A percentile compares a stretch with the other conserved stretches of the same genome.
phyloP scores from a whole-genome alignment of 106 monocot species.

The Platanthera zijinensis region DNA sequence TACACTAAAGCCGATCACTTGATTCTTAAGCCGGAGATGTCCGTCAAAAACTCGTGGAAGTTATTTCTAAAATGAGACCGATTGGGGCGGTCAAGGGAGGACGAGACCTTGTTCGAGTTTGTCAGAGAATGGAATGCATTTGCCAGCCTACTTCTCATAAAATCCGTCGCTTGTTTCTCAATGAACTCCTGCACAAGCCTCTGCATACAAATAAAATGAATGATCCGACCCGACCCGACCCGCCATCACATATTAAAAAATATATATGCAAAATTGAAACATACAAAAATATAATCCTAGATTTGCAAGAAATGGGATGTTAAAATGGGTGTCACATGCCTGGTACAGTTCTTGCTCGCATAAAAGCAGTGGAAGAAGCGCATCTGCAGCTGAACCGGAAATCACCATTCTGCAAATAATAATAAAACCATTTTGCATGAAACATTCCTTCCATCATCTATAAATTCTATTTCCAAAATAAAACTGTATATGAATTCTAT shows the following conservation, averaged over 20 bases:
- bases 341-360: constrained; percentile 90
- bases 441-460: too few species aligned
- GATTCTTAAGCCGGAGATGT: constrained; percentile 66
- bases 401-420: constrained; percentile 60
- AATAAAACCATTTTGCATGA: neutral
- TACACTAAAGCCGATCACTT: constrained; percentile 22
- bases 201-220: constrained; percentile 27
- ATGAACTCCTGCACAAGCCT: constrained; percentile 55
- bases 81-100: constrained; percentile 64
- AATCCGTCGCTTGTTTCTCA: constrained; percentile 44
- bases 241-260: too few species aligned
- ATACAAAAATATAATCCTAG: too few species aligned
- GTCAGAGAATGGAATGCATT: constrained; percentile 59
- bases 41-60: constrained; percentile 50
- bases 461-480: too few species aligned
- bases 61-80: constrained; percentile 75
- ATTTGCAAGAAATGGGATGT: too few species aligned
- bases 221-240: too few species aligned
- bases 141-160: constrained; percentile 44
- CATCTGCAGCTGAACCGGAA: constrained; percentile 77
- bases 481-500: too few species aligned
- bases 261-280: too few species aligned
- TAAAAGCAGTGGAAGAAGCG: constrained; percentile 76
- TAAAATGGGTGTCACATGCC: constrained; percentile 25
- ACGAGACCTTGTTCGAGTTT: constrained; percentile 66